Evolutionary conservation across 306 rosid genomes (phyloP).

Genomic region (Potentilla sterilis): DNA sequence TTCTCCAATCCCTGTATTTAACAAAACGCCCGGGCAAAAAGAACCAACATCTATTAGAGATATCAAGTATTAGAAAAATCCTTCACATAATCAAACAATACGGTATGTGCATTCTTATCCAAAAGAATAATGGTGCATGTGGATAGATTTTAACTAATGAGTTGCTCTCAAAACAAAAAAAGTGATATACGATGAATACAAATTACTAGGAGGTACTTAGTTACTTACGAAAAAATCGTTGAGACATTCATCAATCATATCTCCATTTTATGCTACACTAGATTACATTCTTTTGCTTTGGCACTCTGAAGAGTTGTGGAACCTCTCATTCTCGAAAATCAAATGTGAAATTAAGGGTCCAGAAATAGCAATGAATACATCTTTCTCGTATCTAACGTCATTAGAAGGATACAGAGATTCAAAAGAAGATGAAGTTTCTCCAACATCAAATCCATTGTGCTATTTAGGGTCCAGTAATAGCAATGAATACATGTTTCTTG

Average conservation of each 20-base stretch:
- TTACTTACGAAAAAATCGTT: neutral
- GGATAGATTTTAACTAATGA: neutral
- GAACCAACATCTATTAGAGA: conserved; percentile 25
- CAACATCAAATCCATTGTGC: no score
- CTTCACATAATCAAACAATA: neutral
- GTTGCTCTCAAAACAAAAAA: neutral
- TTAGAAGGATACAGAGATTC: no score
- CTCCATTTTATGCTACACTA: neutral
- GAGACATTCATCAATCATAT: neutral
- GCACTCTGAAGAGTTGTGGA: neutral
- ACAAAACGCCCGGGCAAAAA: conserved; percentile 23
- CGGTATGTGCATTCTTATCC: neutral
- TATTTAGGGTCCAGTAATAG: no score
- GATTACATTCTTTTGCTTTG: neutral
- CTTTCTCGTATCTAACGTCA: neutral
- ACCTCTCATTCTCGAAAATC: neutral
- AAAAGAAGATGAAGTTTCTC: no score
- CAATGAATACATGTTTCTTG: no score
- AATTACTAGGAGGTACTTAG: neutral
- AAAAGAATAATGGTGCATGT: neutral
- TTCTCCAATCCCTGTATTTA: conserved; percentile 92
- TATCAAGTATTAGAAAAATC: neutral
- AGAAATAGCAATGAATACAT: neutral
- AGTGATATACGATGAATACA: no score
- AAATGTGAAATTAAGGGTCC: neutral